A percentile compares a stretch with the other conserved stretches of the same genome.
phyloP scores from a whole-genome alignment of 768 basidiomycete genomes.

The Amanita fuliginea region DNA sequence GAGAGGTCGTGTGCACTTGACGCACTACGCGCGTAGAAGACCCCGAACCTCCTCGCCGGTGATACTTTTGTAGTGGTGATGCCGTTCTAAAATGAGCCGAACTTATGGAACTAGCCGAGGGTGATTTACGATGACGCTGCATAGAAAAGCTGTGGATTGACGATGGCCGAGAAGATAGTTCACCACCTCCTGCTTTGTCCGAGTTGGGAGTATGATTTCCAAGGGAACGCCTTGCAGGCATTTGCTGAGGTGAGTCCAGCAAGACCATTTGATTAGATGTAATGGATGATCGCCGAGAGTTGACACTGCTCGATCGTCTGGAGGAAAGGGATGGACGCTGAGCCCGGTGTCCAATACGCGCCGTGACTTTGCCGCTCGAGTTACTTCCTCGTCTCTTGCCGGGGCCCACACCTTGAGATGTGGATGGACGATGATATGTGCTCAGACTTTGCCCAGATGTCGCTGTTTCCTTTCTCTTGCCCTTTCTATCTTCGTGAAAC shows the following conservation, averaged over 20 bases:
- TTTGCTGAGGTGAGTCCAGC: constrained; percentile 47
- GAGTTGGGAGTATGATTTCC: constrained; percentile 83
- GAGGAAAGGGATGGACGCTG: constrained; percentile 72
- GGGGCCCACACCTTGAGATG: constrained; percentile 14
- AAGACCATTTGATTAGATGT: constrained; percentile 37
- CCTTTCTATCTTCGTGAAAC: constrained; percentile 88
- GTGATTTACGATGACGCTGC: constrained; percentile 59
- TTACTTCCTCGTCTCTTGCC: constrained; percentile 43
- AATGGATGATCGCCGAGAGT: constrained; percentile 62
- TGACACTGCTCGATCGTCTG: constrained; percentile 83
- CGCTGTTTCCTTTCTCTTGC: constrained; percentile 60
- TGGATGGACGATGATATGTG: constrained; percentile 13
- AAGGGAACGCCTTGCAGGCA: constrained; percentile 58
- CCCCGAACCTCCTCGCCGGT: constrained; percentile 70
- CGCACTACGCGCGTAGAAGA: constrained; percentile 76
- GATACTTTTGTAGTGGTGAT: constrained; percentile 74
- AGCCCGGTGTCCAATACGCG: constrained; percentile 32
- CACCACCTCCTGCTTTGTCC: constrained; percentile 45
- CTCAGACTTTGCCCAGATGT: constrained; percentile 17
- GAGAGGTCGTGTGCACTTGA: constrained; percentile 37
- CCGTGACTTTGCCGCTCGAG: constrained; percentile 14
- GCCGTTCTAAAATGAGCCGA: constrained; percentile 55
- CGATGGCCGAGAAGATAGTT: constrained; percentile 69
- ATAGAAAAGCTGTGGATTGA: constrained; percentile 73
- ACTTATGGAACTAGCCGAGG: constrained; percentile 68